A percentile compares a stretch with the other conserved stretches of the same genome.
phyloP scores from a whole-genome alignment of 306 rosid genomes.

The Castanopsis chinensis region DNA sequence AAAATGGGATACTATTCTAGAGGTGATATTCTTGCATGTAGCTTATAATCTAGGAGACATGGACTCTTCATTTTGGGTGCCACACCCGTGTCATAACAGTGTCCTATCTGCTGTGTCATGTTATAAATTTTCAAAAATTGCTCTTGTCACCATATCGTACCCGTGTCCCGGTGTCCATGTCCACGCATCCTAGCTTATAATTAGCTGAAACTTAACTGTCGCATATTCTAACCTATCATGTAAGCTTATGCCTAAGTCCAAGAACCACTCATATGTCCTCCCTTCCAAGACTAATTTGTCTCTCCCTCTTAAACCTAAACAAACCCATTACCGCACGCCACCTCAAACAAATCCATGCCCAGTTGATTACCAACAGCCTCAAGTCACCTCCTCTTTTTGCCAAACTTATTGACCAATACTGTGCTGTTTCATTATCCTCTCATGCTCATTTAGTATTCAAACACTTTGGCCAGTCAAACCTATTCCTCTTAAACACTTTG shows the following conservation, averaged over 20 bases:
- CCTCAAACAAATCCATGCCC: conserved; percentile 60
- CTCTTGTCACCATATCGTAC: too few relatives aligned
- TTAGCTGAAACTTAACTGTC: too few relatives aligned
- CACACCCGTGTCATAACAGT: too few relatives aligned
- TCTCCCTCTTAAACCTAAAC: conserved; percentile 31
- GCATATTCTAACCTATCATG: too few relatives aligned
- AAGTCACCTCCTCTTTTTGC: conserved; percentile 45
- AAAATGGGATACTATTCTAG: too few relatives aligned
- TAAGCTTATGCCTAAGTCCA: neutral
- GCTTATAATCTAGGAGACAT: too few relatives aligned
- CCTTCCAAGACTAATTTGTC: conserved; percentile 45
- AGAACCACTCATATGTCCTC: conserved; percentile 22
- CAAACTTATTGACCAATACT: conserved; percentile 54
- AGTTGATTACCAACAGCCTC: conserved; percentile 53
- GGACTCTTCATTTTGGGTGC: too few relatives aligned
- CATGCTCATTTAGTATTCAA: conserved; percentile 50
- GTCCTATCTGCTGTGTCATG: too few relatives aligned
- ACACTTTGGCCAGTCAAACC: conserved; percentile 29
- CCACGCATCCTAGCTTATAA: too few relatives aligned
- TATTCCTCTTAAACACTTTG: conserved; percentile 67
- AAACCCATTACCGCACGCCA: conserved; percentile 34
- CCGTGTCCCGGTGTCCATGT: too few relatives aligned
- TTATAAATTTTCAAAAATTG: too few relatives aligned
- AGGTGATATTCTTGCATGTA: too few relatives aligned
- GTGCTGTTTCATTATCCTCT: conserved; percentile 24